These are phyloP conservation scores for Glutinoglossum americanum DNA, from an alignment of 495 filamentous ascomycete genomes.

Conservation along the genomic window DNA sequence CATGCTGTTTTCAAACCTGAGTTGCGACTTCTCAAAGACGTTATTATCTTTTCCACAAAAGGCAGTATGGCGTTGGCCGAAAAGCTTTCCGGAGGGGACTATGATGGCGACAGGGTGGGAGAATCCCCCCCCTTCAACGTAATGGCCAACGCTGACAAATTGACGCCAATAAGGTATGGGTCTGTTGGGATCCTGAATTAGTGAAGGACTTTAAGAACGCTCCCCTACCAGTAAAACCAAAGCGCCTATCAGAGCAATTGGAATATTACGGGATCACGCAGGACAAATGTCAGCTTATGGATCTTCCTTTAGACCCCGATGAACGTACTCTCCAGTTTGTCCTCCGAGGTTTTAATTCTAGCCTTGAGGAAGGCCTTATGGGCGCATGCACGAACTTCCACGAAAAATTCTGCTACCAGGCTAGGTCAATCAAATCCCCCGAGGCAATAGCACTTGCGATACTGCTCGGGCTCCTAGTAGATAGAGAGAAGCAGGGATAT, in stretches of 20 bases:
- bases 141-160: neutral
- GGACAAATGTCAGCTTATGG: slow-evolving; percentile 28
- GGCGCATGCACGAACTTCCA: slow-evolving; percentile 59
- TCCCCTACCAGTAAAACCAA: slow-evolving; percentile 23
- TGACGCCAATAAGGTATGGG: slow-evolving; percentile 27
- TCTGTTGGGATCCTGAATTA: slow-evolving; percentile 70
- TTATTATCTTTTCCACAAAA: slow-evolving; percentile 62
- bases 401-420: slow-evolving; percentile 41
- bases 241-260: slow-evolving; percentile 25
- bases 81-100: slow-evolving; percentile 81
- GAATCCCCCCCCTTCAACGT: neutral
- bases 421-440: slow-evolving; percentile 31
- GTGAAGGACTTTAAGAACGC: slow-evolving; percentile 59
- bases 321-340: neutral
- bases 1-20: slow-evolving; percentile 39
- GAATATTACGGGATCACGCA: slow-evolving; percentile 36
- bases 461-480: slow-evolving; percentile 60
- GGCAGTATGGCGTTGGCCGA: slow-evolving; percentile 51
- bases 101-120: slow-evolving; percentile 72
- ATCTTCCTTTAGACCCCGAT: slow-evolving; percentile 14
- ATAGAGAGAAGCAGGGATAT: slow-evolving; percentile 59
- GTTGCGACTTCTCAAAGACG: slow-evolving; percentile 57
- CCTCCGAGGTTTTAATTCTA: slow-evolving; percentile 24
- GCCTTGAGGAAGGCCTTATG: slow-evolving; percentile 39
- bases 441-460: slow-evolving; percentile 37